These are phyloP conservation scores for Fusarium subglutinans DNA, from an alignment of 2,329 filamentous ascomycete genomes.

Conservation along the genomic window DNA sequence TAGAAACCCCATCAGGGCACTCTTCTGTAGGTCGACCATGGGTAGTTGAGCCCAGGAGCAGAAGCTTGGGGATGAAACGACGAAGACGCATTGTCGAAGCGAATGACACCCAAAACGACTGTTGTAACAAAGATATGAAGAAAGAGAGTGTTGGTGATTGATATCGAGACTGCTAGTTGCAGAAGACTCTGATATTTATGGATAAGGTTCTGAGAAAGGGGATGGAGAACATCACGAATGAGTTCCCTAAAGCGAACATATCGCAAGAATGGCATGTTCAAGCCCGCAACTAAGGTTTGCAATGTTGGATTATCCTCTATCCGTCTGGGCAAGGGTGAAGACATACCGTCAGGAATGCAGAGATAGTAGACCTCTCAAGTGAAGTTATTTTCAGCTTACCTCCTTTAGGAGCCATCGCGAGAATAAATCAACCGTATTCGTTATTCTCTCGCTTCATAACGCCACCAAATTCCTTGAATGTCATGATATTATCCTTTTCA, in stretches of 20 bases:
- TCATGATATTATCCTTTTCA: not conserved
- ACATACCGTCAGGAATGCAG: not conserved
- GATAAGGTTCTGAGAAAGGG: not conserved
- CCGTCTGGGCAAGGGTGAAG: not conserved
- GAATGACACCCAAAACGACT: not conserved
- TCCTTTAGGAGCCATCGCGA: not conserved
- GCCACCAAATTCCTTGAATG: not conserved
- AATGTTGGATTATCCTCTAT: not conserved
- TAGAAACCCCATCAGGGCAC: not conserved
- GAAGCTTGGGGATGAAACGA: not conserved
- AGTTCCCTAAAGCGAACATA: not conserved
- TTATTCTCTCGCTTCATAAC: not conserved
- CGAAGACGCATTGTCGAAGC: not conserved
- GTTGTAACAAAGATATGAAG: too few species aligned
- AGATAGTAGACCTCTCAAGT: not conserved
- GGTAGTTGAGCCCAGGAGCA: not conserved
- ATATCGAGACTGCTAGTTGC: not conserved
- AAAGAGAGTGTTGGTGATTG: not conserved
- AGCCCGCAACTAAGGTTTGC: not conserved
- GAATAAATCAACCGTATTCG: not conserved
- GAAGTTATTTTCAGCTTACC: not conserved
- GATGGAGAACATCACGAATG: not conserved
- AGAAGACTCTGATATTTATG: constrained; percentile 10
- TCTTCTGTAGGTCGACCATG: not conserved
- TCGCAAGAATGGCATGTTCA: not conserved